Conservation (phyloP, 2,329 filamentous ascomycete species). For the Aaosphaeria pasadenensis region DNA sequence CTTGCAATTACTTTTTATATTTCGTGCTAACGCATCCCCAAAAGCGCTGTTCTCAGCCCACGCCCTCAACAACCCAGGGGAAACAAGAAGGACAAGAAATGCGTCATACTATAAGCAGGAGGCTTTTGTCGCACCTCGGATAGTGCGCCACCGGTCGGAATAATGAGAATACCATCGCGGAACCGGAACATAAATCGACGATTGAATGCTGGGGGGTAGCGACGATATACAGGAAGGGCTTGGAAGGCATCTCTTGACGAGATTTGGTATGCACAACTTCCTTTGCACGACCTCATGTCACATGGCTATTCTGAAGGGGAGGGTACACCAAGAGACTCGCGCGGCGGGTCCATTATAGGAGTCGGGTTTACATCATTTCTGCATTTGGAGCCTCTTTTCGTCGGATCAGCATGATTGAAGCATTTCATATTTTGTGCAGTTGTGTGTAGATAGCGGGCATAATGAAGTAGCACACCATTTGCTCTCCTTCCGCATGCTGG, state of each 20-base stretch:
- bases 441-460: slow-evolving; percentile 24
- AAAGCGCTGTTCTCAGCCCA: slow-evolving; percentile 41
- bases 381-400: slow-evolving; percentile 3
- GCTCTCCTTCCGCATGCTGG: slow-evolving; percentile 10
- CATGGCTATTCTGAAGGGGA: too few relatives aligned
- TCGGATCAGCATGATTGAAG: slow-evolving; percentile 10
- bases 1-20: not conserved
- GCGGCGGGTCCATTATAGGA: too few relatives aligned
- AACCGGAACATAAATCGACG: not conserved
- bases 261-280: not conserved
- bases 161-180: too few relatives aligned
- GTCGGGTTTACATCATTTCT: not conserved
- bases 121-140: too few relatives aligned
- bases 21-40: not conserved
- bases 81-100: slow-evolving; percentile 22
- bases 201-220: slow-evolving; percentile 9
- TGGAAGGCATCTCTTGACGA: slow-evolving; percentile 3
- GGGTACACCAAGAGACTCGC: too few relatives aligned
- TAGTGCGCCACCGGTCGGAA: too few relatives aligned
- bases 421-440: slow-evolving; percentile 7
- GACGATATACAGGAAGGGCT: not conserved
- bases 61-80: slow-evolving; percentile 20
- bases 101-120: slow-evolving; percentile 20
- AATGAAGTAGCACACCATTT: not conserved
- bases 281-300: too few relatives aligned